A percentile compares a stretch with the other conserved stretches of the same genome.
These are phyloP conservation scores for Physcia stellaris DNA, from an alignment of 495 filamentous ascomycete genomes.

Conservation along the genomic window DNA sequence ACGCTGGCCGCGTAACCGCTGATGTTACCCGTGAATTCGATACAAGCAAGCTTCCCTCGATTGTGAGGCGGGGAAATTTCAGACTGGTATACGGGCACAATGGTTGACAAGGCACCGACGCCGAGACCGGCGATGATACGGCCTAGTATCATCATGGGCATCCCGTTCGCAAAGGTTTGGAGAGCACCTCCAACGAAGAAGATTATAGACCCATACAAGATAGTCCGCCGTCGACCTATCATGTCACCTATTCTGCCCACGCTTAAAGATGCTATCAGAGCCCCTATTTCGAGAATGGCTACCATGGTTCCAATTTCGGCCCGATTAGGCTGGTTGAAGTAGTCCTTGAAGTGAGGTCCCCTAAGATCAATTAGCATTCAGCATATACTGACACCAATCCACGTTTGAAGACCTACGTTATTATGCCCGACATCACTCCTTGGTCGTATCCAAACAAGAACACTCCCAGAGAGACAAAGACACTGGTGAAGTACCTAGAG, in stretches of 20 bases:
- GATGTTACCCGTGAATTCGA: conserved; percentile 96
- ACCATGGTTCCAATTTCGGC: conserved; percentile 92
- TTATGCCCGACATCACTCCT: conserved; percentile 98
- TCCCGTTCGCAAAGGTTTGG: conserved; percentile 66
- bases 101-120: conserved; percentile 88
- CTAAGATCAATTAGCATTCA: conserved; percentile 31
- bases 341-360: conserved; percentile 72
- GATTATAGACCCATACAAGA: conserved; percentile 83
- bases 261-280: conserved; percentile 77
- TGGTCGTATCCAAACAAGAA: conserved; percentile 99
- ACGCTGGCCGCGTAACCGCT: conserved; percentile 89
- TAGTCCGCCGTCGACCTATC: conserved; percentile 78
- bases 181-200: conserved; percentile 85
- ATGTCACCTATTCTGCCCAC: conserved; percentile 86
- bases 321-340: conserved; percentile 75
- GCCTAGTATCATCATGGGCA: conserved; percentile 86
- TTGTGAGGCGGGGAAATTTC: conserved; percentile 97
- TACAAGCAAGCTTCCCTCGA: conserved; percentile 87
- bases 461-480: conserved; percentile 94
- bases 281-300: conserved; percentile 87
- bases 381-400: neutral
- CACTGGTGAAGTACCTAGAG: conserved; percentile 83
- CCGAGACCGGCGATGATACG: conserved; percentile 86
- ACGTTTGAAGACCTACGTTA: conserved; percentile 55
- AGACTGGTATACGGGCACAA: conserved; percentile 95